Evolutionary conservation across 768 basidiomycete genomes (phyloP).

Genomic region (Neoboletus brunneissimus): DNA sequence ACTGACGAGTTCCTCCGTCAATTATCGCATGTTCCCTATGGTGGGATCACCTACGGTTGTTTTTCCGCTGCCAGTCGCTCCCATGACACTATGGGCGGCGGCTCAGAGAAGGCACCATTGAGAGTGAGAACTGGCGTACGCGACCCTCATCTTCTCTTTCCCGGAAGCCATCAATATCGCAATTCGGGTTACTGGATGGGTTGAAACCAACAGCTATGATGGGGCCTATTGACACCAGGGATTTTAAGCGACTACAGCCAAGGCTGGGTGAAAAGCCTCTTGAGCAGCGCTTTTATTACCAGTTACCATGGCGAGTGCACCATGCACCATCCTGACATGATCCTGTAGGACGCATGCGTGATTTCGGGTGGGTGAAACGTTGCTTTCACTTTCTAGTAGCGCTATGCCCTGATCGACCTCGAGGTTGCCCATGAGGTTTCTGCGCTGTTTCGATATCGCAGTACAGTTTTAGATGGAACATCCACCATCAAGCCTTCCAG

Average conservation of each 20-base stretch:
- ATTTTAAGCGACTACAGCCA: background rate
- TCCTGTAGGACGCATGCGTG: background rate
- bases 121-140: constrained; percentile 9
- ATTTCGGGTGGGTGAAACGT: background rate
- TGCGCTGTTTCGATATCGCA: background rate
- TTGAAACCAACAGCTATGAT: background rate
- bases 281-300: constrained; percentile 3
- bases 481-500: background rate
- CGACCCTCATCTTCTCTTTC: constrained; percentile 18
- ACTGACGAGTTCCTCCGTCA: constrained; percentile 9
- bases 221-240: background rate
- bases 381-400: background rate
- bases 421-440: constrained; percentile 14
- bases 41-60: constrained; percentile 17
- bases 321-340: background rate
- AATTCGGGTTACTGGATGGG: background rate
- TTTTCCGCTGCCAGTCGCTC: constrained; percentile 24
- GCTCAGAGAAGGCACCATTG: background rate
- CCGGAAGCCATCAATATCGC: constrained; percentile 5
- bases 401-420: constrained; percentile 4
- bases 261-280: background rate
- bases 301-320: background rate
- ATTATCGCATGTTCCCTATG: background rate
- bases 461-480: background rate
- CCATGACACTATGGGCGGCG: constrained; percentile 18